Conservation (phyloP, 1,284 basidiomycete genomes). For the Volvariella volvacea region DNA sequence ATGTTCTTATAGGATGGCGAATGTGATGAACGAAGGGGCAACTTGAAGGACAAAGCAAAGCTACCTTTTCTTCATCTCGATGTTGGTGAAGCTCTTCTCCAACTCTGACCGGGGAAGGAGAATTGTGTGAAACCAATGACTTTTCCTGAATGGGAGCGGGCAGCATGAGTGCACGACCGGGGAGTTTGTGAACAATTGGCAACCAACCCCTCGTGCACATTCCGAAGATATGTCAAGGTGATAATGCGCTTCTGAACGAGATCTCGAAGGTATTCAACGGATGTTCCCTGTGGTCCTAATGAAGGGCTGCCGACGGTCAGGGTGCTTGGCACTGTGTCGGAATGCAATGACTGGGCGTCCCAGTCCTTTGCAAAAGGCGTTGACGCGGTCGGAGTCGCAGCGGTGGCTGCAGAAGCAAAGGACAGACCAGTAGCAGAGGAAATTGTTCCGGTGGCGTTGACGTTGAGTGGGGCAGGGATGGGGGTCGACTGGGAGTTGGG, state of each 20-base stretch:
- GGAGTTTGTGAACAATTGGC: background rate
- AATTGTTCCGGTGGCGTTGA: slow-evolving; percentile 21
- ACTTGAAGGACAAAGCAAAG: background rate
- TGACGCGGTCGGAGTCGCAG: slow-evolving; percentile 35
- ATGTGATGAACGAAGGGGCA: slow-evolving; percentile 2
- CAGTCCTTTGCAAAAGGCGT: slow-evolving; percentile 51
- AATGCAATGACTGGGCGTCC: slow-evolving; percentile 60
- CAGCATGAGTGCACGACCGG: slow-evolving; percentile 1
- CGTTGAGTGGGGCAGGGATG: slow-evolving; percentile 22
- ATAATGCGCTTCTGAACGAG: slow-evolving; percentile 77
- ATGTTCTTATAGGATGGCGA: slow-evolving; percentile 42
- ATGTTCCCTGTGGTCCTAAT: slow-evolving; percentile 53
- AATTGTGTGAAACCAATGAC: slow-evolving; percentile 87
- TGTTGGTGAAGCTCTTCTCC: slow-evolving; percentile 66
- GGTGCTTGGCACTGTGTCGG: slow-evolving; percentile 37
- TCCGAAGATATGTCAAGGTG: slow-evolving; percentile 77
- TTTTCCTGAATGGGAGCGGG: slow-evolving; percentile 37
- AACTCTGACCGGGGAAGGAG: slow-evolving; percentile 68
- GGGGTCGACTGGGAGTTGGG: slow-evolving; percentile 14
- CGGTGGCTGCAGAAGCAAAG: slow-evolving; percentile 25
- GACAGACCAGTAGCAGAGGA: slow-evolving; percentile 23
- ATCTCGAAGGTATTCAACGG: slow-evolving; percentile 70
- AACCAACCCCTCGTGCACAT: slow-evolving; percentile 76
- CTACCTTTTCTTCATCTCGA: slow-evolving; percentile 72
- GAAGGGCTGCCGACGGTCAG: slow-evolving; percentile 37